Evolutionary conservation across 805 yeast genomes (phyloP), one percentile per base, ranked within the genome.

Genomic region (Helenozyma rhizophorensis): DNA sequence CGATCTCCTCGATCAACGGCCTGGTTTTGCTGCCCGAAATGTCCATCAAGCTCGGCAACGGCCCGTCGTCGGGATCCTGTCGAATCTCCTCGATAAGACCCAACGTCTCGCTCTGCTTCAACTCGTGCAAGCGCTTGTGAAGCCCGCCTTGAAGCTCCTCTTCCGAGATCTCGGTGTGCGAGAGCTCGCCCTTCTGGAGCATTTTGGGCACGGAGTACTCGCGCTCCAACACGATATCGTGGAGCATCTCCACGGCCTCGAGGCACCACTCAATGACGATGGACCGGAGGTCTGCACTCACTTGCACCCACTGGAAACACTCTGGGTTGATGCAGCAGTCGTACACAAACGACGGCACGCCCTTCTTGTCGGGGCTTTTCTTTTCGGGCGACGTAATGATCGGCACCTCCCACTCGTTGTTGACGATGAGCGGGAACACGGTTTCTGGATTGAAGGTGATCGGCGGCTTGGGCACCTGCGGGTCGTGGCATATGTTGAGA

Each of bases 371-470:
- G 10, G 39, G 52, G 27, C 72, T 81, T 9, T 79, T 51, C 34
- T 69, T 53, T 29, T 72, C 74, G 0, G 70, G 65, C 0, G 90
- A 78, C 0, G 85, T 76, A 2, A 83, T 71, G 2, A 89, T 76
- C 1, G 96, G 96, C 2, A 87, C 80, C 38, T 83, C 88, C 95
- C 96, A 88, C 48, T 81, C 68, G 48, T 79, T 79, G 23, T 75
- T 76, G 57, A 79, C 74, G 14, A 83, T 79, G 31, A 76, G 55
- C 1, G 81, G 78, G 46, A 78, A 78, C 2, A 85, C 76, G 2
- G 62, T 54, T 23, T 63, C 69, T 3, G 87, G 78, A 23, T 72
- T 68, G 48, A 80, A 83, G 10, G 55, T 72, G 15, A 42, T 38
- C 2, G 48, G 40, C 0, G 95, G 95, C 16, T 63, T 49, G 4